Evolutionary conservation across 2,329 filamentous ascomycete species (phyloP).

Genomic region (Botryotinia calthae): DNA sequence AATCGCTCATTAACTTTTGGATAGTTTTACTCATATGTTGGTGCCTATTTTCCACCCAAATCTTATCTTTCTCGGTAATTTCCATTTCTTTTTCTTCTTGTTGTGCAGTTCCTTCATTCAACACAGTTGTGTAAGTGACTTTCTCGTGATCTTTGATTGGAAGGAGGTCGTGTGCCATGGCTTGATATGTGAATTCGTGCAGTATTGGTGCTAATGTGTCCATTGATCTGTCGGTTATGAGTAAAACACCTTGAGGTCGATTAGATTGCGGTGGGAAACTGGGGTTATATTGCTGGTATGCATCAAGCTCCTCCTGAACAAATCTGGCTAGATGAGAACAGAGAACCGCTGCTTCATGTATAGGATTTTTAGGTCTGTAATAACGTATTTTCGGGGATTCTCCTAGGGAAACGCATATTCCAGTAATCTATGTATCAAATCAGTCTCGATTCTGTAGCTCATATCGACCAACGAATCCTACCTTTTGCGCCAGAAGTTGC

Average conservation of each 20-base stretch:
- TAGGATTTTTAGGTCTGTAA: conserved; percentile 70
- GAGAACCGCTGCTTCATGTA: conserved; percentile 84
- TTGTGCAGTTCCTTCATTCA: conserved; percentile 70
- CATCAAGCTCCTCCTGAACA: conserved; percentile 86
- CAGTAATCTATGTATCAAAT: conserved; percentile 62
- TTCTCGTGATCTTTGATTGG: conserved; percentile 87
- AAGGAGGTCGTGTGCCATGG: conserved; percentile 93
- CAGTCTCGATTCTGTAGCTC: conserved; percentile 20
- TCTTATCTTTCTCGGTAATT: conserved; percentile 82
- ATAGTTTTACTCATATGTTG: conserved; percentile 98
- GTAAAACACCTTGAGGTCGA: conserved; percentile 75
- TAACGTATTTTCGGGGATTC: conserved; percentile 94
- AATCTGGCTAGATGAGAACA: conserved; percentile 87
- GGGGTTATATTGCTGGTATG: conserved; percentile 79
- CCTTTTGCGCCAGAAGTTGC: conserved; percentile 83
- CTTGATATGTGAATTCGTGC: conserved; percentile 97
- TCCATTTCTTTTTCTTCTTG: conserved; percentile 88
- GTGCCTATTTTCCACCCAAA: conserved; percentile 94
- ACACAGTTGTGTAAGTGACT: conserved; percentile 74
- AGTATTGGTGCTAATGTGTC: conserved; percentile 83
- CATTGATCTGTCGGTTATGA: conserved; percentile 91
- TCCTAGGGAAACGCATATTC: conserved; percentile 85
- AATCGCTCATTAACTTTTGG: conserved; percentile 87
- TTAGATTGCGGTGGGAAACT: conserved; percentile 79
- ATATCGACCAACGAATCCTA: conserved; percentile 40